phyloP scores from a whole-genome alignment of 768 basidiomycete species.

The Trametes maxima region DNA sequence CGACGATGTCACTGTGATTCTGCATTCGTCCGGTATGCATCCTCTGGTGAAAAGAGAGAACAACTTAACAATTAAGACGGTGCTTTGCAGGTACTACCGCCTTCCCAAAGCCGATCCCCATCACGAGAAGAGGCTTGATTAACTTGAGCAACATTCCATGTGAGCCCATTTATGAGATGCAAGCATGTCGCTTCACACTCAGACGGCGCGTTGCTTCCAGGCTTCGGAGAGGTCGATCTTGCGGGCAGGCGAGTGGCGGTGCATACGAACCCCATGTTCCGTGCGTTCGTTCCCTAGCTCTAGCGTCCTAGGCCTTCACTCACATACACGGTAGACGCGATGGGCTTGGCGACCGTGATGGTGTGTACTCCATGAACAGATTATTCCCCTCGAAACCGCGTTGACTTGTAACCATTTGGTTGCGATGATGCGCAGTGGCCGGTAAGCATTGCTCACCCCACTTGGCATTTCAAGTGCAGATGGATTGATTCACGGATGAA shows the following conservation, averaged over 20 bases:
- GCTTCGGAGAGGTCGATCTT: slow-evolving; percentile 21
- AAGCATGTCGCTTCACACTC: not conserved
- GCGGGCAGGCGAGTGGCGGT: slow-evolving; percentile 15
- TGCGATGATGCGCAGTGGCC: not conserved
- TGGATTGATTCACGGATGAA: not conserved
- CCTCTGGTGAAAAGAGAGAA: not conserved
- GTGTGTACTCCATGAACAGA: not conserved
- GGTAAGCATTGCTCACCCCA: not conserved
- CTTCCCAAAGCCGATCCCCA: slow-evolving; percentile 16
- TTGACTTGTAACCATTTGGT: too few species aligned
- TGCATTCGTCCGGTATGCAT: slow-evolving; percentile 7
- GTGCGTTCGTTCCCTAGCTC: slow-evolving; percentile 9
- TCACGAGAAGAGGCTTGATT: not conserved
- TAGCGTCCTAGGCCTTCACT: not conserved
- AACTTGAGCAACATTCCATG: slow-evolving; percentile 19
- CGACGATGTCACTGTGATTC: not conserved
- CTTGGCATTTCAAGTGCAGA: not conserved
- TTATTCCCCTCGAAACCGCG: not conserved
- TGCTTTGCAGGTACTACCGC: slow-evolving; percentile 11
- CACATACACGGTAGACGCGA: slow-evolving; percentile 2
- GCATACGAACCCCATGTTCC: slow-evolving; percentile 28
- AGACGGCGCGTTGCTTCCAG: not conserved
- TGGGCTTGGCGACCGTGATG: slow-evolving; percentile 12
- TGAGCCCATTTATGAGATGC: not conserved
- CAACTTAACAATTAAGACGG: not conserved